Base-by-base conservation (phyloP, 2,329 filamentous ascomycete species). In the Emydomyces testavorans region DNA sequence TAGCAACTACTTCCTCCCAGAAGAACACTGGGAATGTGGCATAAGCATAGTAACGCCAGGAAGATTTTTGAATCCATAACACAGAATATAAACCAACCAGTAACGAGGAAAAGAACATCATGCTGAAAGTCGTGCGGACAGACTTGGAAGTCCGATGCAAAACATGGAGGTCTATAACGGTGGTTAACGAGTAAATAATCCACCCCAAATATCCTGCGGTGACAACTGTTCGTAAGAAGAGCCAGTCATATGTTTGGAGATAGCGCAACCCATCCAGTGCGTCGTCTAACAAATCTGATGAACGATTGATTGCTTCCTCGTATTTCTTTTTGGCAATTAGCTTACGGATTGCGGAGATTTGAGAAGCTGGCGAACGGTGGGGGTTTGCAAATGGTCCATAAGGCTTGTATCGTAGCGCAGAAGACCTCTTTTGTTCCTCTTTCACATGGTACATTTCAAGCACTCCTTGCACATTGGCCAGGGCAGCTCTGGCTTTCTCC, bases 381-480 rank as follows among this genome's bases (percentile, higher is more conserved):
- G 75, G 69, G 28, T 77, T 76, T 32, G 80, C 79, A 26, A 98
- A 74, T 2, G 79, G 78, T 24, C 74, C 68, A 60, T 83, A 98
- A 0, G 89, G 82, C 45, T 73, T 78, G 66, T 89, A 98, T 31
- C 79, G 78, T 48, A 98, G 66, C 59, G 90, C 78, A 0, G 77
- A 83, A 0, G 75, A 72, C 60, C 79, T 80, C 69, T 96, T 96
- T 54, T 82, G 76, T 53, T 82, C 79, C 63, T 96, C 90, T 67
- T 98, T 98, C 50, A 98, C 84, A 21, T 78, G 80, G 62, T 96
- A 98, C 83, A 95, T 95, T 62, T 98, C 92, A 24, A 98, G 69
- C 40, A 98, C 92, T 34, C 83, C 82, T 56, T 80, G 79, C 0
- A 88, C 83, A 59, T 98, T 98, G 31, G 84, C 81, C 16, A 95